phyloP scores from a whole-genome alignment of 352 stramenopile species.

The Thalassiosira mediterranea region DNA sequence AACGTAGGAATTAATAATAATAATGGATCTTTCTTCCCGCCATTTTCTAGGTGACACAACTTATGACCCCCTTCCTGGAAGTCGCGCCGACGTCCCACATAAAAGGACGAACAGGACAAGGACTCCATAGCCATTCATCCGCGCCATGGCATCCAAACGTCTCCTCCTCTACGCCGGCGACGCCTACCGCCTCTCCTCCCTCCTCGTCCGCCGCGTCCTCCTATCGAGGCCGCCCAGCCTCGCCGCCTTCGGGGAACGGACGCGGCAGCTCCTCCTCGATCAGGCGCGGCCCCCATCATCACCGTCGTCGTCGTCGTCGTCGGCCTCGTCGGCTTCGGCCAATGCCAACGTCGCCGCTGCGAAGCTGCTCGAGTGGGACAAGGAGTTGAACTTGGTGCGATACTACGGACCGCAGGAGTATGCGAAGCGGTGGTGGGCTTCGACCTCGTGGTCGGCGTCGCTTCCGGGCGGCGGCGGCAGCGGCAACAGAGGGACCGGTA shows the following conservation, averaged over 20 bases:
- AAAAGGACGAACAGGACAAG: too few relatives aligned
- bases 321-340: neutral
- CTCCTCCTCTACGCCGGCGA: conserved; percentile 20
- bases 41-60: too few relatives aligned
- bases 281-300: conserved; percentile 6
- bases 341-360: conserved; percentile 26
- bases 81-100: too few relatives aligned
- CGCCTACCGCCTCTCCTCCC: conserved; percentile 18
- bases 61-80: too few relatives aligned
- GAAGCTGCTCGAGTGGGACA: conserved; percentile 30
- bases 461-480: neutral
- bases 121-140: too few relatives aligned
- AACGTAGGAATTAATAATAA: too few relatives aligned
- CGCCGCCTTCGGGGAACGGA: conserved; percentile 14
- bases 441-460: conserved; percentile 5
- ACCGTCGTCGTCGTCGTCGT: neutral
- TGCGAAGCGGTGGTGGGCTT: conserved; percentile 20
- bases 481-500: neutral
- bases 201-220: conserved; percentile 25
- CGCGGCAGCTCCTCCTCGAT: conserved; percentile 24
- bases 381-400: conserved; percentile 31
- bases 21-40: too few relatives aligned
- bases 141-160: conserved; percentile 9
- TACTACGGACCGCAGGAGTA: conserved; percentile 43
- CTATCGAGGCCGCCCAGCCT: conserved; percentile 21